Evolutionary conservation across 2,329 filamentous ascomycete genomes (phyloP).

Genomic region (Clonostachys chloroleuca): DNA sequence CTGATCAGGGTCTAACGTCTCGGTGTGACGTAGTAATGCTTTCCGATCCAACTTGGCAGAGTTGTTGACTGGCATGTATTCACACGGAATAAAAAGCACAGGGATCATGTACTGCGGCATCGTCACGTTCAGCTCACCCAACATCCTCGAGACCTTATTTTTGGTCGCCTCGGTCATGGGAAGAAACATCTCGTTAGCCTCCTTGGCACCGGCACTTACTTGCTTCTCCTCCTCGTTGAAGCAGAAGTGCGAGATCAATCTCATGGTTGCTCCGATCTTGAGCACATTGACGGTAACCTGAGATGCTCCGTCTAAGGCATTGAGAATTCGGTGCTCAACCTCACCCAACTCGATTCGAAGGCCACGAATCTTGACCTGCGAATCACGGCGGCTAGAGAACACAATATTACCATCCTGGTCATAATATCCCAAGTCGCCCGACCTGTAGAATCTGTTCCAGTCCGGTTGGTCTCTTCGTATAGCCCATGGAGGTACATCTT

Average conservation of each 20-base stretch:
- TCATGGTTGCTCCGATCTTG: neutral
- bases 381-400: conserved; percentile 45
- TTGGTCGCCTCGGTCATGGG: no score
- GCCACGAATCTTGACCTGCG: conserved; percentile 30
- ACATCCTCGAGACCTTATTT: no score
- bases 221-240: neutral
- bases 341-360: conserved; percentile 6
- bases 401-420: conserved; percentile 25
- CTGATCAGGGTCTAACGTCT: neutral
- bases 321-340: conserved; percentile 3
- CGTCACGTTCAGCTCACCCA: no score
- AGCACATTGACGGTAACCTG: neutral
- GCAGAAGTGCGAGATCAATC: conserved; percentile 1
- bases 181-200: no score
- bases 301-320: neutral
- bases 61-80: conserved; percentile 3
- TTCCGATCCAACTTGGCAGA: conserved; percentile 6
- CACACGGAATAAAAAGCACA: conserved; percentile 4
- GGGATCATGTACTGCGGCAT: conserved; percentile 8
- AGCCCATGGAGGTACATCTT: neutral
- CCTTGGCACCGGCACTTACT: no score
- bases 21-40: neutral
- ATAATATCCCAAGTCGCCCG: conserved; percentile 14
- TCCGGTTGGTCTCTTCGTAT: neutral
- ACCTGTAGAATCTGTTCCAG: conserved; percentile 10